phyloP scores from a whole-genome alignment of 2,329 filamentous ascomycete species.

The Xylariales sp. region DNA sequence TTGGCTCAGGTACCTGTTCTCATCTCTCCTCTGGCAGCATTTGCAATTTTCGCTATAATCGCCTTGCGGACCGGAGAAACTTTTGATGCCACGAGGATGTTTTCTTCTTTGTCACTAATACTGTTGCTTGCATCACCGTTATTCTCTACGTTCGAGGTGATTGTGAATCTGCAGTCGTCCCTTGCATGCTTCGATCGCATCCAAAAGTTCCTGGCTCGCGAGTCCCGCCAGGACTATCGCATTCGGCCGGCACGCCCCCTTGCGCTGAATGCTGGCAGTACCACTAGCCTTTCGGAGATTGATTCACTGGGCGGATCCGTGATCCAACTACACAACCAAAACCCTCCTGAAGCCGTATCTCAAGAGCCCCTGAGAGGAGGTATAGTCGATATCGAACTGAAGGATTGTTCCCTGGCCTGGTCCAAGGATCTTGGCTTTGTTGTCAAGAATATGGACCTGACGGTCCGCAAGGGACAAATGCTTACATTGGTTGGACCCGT shows the following conservation, averaged over 20 bases:
- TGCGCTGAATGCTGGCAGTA: too few relatives aligned
- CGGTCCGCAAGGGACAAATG: constrained; percentile 19
- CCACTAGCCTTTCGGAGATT: too few relatives aligned
- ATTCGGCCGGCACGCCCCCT: too few relatives aligned
- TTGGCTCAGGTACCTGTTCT: constrained; percentile 26
- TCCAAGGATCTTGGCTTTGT: constrained; percentile 7
- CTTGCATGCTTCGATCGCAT: constrained; percentile 32
- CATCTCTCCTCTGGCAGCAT: constrained; percentile 32
- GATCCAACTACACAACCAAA: too few relatives aligned
- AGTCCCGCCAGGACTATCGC: too few relatives aligned
- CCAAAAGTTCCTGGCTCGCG: constrained; percentile 22
- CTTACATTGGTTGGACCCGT: constrained; percentile 21
- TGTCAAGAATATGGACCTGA: constrained; percentile 24
- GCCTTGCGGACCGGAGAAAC: constrained; percentile 16
- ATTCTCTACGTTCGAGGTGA: constrained; percentile 29
- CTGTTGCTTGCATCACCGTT: constrained; percentile 28
- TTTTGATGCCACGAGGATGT: constrained; percentile 27
- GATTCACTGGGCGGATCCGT: too few relatives aligned
- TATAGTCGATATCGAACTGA: too few relatives aligned
- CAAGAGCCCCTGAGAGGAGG: too few relatives aligned
- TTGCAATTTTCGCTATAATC: constrained; percentile 18
- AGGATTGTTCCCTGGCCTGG: too few relatives aligned
- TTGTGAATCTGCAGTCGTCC: constrained; percentile 30
- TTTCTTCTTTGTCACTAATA: constrained; percentile 32
- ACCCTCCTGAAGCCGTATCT: too few relatives aligned